phyloP scores from a whole-genome alignment of 2,329 filamentous ascomycete species.

The Aplosporella prunicola region DNA sequence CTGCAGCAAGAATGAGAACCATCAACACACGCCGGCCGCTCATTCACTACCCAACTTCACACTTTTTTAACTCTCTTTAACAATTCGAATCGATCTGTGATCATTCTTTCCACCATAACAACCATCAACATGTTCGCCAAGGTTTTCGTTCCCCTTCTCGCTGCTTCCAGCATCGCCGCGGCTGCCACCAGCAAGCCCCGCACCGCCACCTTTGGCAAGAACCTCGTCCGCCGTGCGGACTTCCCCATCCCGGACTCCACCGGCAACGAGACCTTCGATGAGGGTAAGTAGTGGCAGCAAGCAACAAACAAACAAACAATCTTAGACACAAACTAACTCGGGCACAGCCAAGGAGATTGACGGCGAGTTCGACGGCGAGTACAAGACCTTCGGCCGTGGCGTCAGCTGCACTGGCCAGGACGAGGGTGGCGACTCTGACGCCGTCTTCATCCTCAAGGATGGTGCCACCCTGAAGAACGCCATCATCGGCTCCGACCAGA shows the following conservation, averaged over 20 bases:
- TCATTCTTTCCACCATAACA: slow-evolving; percentile 5
- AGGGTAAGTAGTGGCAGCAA: too few relatives aligned
- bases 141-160: slow-evolving; percentile 8
- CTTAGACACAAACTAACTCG: too few relatives aligned
- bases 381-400: slow-evolving; percentile 11
- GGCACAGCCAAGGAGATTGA: slow-evolving; percentile 8
- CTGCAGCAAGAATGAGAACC: slow-evolving; percentile 6
- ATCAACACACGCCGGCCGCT: slow-evolving; percentile 2
- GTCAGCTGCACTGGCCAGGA: slow-evolving; percentile 24
- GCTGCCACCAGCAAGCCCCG: slow-evolving; percentile 6
- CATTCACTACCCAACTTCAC: slow-evolving; percentile 7
- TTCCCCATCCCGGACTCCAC: slow-evolving; percentile 11
- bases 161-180: slow-evolving; percentile 5
- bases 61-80: slow-evolving; percentile 8
- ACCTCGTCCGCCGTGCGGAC: slow-evolving; percentile 11
- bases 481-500: slow-evolving; percentile 45
- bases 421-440: slow-evolving; percentile 37
- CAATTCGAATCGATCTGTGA: slow-evolving; percentile 9
- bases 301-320: too few relatives aligned
- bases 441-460: slow-evolving; percentile 44
- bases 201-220: slow-evolving; percentile 4
- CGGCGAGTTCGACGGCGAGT: slow-evolving; percentile 9
- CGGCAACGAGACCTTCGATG: slow-evolving; percentile 9
- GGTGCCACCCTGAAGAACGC: slow-evolving; percentile 46
- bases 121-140: slow-evolving; percentile 8